Conservation (phyloP, 805 yeast genomes). For the Blastobotrys americana region DNA sequence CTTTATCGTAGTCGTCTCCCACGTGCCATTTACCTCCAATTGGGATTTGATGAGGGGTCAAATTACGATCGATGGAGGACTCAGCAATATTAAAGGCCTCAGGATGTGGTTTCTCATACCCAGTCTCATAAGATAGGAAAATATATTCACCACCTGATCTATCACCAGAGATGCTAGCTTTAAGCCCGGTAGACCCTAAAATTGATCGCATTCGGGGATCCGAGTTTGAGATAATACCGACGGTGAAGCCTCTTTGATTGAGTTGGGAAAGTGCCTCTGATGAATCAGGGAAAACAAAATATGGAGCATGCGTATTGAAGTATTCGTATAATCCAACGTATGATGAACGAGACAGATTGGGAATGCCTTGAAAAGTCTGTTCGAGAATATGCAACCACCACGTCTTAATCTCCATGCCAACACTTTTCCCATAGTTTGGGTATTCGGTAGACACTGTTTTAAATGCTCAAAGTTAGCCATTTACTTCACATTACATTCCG, state of each 20-base stretch:
- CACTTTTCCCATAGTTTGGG: slow-evolving; percentile 17
- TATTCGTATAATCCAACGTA: slow-evolving; percentile 14
- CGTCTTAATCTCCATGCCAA: slow-evolving; percentile 7
- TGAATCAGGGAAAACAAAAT: slow-evolving; percentile 15
- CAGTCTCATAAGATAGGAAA: slow-evolving; percentile 18
- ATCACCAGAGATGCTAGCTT: neutral
- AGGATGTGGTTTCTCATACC: slow-evolving; percentile 17
- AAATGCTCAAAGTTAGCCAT: slow-evolving; percentile 11
- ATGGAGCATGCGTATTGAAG: slow-evolving; percentile 15
- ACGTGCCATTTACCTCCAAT: slow-evolving; percentile 17
- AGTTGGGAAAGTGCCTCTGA: slow-evolving; percentile 4
- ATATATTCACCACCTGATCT: neutral
- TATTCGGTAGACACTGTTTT: slow-evolving; percentile 9
- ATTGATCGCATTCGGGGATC: slow-evolving; percentile 17
- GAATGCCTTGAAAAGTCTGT: slow-evolving; percentile 2
- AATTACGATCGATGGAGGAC: neutral
- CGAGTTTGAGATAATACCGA: slow-evolving; percentile 19
- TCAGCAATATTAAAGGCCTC: slow-evolving; percentile 13
- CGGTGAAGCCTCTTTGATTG: neutral
- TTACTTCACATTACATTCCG: neutral
- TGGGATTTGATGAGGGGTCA: neutral
- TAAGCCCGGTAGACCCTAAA: slow-evolving; percentile 11
- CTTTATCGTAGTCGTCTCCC: slow-evolving; percentile 19
- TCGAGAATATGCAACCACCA: slow-evolving; percentile 19
- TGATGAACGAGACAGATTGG: slow-evolving; percentile 3